These are phyloP conservation scores for Platanthera zijinensis DNA, from an alignment of 106 monocot species.

Conservation along the genomic window DNA sequence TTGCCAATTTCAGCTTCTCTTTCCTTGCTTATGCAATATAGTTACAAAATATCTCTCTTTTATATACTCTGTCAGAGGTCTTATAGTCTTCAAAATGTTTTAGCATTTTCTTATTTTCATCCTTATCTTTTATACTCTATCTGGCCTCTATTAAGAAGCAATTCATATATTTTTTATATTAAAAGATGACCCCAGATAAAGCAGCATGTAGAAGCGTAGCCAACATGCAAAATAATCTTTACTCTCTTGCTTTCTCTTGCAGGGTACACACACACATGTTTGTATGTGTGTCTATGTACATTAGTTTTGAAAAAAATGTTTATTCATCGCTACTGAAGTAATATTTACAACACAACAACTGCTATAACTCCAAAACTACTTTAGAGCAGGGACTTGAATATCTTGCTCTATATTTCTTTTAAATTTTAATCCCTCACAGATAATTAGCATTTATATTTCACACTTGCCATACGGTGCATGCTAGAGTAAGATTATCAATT, in stretches of 20 bases:
- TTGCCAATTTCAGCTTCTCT: not conserved
- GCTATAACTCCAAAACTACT: too few species aligned
- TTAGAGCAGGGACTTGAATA: too few species aligned
- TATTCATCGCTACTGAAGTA: too few species aligned
- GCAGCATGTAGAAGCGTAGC: not conserved
- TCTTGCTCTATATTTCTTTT: too few species aligned
- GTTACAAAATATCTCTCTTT: not conserved
- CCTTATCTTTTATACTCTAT: not conserved
- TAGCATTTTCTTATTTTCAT: not conserved
- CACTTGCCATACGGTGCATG: too few species aligned
- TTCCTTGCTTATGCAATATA: not conserved
- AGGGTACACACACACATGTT: not conserved
- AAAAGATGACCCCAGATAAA: not conserved
- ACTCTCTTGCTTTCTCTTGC: not conserved
- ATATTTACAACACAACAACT: too few species aligned
- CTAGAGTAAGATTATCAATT: too few species aligned
- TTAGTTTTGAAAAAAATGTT: not conserved
- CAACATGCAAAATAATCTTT: not conserved
- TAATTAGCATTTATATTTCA: too few species aligned
- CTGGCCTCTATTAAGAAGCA: not conserved
- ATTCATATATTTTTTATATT: not conserved
- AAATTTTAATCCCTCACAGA: too few species aligned
- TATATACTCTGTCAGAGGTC: not conserved
- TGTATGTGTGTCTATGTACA: not conserved
- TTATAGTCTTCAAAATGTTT: not conserved